Evolutionary conservation across 2,329 filamentous ascomycete genomes (phyloP), one percentile per base, ranked within the genome.

Genomic region (Rugonectria rugulosa): DNA sequence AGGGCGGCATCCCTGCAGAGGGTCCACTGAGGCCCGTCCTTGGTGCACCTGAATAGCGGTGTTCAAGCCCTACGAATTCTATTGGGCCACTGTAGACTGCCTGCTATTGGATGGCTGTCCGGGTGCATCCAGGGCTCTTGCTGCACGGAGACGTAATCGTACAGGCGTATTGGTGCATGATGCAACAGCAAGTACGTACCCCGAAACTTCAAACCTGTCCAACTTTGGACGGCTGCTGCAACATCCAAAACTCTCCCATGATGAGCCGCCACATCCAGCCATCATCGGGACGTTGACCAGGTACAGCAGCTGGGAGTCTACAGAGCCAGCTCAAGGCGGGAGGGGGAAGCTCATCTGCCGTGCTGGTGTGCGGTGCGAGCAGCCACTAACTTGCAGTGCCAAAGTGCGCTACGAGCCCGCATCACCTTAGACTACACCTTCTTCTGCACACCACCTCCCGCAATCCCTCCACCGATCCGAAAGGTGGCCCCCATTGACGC

Each of bases 381-480:
- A n/a, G n/a, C n/a, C n/a, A n/a, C n/a, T n/a, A n/a, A n/a, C n/a
- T n/a, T n/a, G n/a, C n/a, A n/a, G n/a, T n/a, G n/a, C n/a, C n/a
- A n/a, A 32, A 32, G 29, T 32, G 29, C 23, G 19, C 11, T 24
- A 7, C 20, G 19, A 41, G 21, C 24, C 17, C 46, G 34, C 46
- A 41, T 46, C 6, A 21, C 50, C 38, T 29, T 53, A 36, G 50
- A 32, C 34, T 42, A 32, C 50, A 21, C 34, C 34, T 31, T 15
- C 51, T 17, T 14, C 42, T 32, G 31, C 42, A 32, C 50, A 53
- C 36, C 43, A 42, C 37, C n/a, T n/a, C n/a, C n/a, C 32, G 36
- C 36, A 53, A 37, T 36, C 36, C 26, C 40, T 40, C 19, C 26
- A 27, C 44, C 52, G 52, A 54, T 44, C 52, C 32, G 44, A 38